phyloP scores from a whole-genome alignment of 805 yeast genomes.

The Barnettozyma sucrosica region DNA sequence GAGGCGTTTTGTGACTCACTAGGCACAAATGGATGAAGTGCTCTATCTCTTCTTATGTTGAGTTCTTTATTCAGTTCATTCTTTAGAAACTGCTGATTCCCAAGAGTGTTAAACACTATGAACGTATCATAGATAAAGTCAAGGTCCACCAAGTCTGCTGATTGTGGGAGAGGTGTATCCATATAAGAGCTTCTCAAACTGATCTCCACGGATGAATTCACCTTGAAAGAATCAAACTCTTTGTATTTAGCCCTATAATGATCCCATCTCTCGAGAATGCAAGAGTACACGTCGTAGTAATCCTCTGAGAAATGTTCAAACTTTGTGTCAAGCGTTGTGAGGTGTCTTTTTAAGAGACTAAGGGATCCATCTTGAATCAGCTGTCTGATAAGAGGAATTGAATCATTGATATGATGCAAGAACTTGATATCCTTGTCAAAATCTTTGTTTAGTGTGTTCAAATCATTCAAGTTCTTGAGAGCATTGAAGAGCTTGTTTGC shows the following conservation, averaged over 20 bases:
- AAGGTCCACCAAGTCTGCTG: conserved; percentile 43
- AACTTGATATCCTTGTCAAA: conserved; percentile 69
- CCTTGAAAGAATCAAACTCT: conserved; percentile 49
- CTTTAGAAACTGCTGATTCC: conserved; percentile 55
- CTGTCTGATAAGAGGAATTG: conserved; percentile 70
- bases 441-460: conserved; percentile 64
- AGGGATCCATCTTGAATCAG: conserved; percentile 72
- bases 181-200: conserved; percentile 59
- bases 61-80: conserved; percentile 66
- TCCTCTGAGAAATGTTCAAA: conserved; percentile 48
- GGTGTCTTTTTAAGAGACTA: conserved; percentile 58
- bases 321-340: conserved; percentile 44
- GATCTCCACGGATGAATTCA: conserved; percentile 82
- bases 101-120: conserved; percentile 71
- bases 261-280: conserved; percentile 59
- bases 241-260: conserved; percentile 37
- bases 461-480: conserved; percentile 70
- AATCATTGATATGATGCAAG: conserved; percentile 62
- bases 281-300: conserved; percentile 46
- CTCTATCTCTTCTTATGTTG: conserved; percentile 59
- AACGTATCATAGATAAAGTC: conserved; percentile 79
- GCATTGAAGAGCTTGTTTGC: conserved; percentile 80
- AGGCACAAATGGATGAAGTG: conserved; percentile 59
- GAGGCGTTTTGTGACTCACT: conserved; percentile 33
- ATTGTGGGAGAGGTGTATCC: conserved; percentile 32